Percentiles rank a stretch among this genome's conserved stretches.
Evolutionary conservation across 208 protist species (phyloP).

Genomic region (Leishmania martiniquensis): DNA sequence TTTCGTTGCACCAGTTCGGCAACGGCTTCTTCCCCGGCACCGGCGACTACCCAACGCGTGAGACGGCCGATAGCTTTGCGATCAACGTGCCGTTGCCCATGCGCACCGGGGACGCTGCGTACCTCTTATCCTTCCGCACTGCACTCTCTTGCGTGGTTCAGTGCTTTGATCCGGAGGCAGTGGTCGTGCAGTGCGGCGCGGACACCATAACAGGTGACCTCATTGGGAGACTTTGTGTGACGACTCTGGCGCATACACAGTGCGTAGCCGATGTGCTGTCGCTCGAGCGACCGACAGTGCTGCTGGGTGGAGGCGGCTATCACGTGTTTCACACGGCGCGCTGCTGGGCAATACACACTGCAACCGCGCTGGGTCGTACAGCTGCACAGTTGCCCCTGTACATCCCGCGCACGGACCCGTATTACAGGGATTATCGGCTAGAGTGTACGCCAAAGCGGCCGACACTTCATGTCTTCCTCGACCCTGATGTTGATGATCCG

Average conservation of each 20-base stretch:
- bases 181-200: conserved; percentile 99
- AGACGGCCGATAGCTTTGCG: conserved; percentile 63
- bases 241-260: conserved; percentile 91
- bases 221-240: conserved; percentile 97
- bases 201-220: conserved; percentile 97
- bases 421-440: conserved; percentile 77
- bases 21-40: conserved; percentile 98
- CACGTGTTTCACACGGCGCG: conserved; percentile 97
- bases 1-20: conserved; percentile 99
- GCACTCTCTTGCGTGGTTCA: conserved; percentile 94
- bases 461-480: conserved; percentile 71
- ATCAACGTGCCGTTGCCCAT: conserved; percentile 96
- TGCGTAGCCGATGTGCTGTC: conserved; percentile 96
- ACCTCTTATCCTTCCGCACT: conserved; percentile 95
- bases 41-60: conserved; percentile 65
- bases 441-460: conserved; percentile 65
- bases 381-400: conserved; percentile 62
- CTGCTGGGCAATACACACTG: conserved; percentile 99
- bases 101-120: conserved; percentile 95
- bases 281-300: conserved; percentile 93
- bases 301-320: conserved; percentile 99
- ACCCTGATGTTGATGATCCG: conserved; percentile 70
- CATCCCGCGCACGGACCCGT: conserved; percentile 71
- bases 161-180: conserved; percentile 95
- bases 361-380: conserved; percentile 71